Evolutionary conservation across 495 filamentous ascomycete genomes (phyloP).

Genomic region (Achaetomiella virescens): DNA sequence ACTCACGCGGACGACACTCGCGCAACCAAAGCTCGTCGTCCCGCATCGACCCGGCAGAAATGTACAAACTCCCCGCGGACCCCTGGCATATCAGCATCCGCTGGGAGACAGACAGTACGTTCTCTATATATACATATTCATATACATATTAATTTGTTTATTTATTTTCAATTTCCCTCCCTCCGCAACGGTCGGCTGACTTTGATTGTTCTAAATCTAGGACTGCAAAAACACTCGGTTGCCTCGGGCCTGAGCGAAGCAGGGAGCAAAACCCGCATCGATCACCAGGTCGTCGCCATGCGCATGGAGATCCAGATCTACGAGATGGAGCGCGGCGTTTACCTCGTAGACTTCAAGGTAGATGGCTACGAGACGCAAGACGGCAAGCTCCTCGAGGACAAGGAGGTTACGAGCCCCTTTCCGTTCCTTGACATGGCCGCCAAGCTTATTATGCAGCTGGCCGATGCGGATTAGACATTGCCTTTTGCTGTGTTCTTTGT

Average conservation of each 20-base stretch:
- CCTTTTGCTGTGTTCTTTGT: not conserved
- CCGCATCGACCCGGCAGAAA: conserved; percentile 31
- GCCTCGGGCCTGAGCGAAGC: conserved; percentile 30
- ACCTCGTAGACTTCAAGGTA: conserved; percentile 97
- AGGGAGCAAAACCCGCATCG: conserved; percentile 30
- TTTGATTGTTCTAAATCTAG: too few species aligned
- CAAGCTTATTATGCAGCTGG: conserved; percentile 68
- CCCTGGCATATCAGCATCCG: conserved; percentile 93
- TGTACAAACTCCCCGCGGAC: conserved; percentile 78
- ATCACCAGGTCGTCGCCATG: conserved; percentile 60
- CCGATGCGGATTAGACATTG: conserved; percentile 51
- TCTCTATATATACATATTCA: too few species aligned
- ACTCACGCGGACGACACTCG: conserved; percentile 14
- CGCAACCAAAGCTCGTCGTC: conserved; percentile 15
- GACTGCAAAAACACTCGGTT: conserved; percentile 34
- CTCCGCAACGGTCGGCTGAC: too few species aligned
- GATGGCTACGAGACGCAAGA: conserved; percentile 84
- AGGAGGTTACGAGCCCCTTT: conserved; percentile 69
- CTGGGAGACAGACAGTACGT: conserved; percentile 71
- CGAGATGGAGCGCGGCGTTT: conserved; percentile 86
- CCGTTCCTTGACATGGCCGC: conserved; percentile 72
- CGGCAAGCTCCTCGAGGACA: conserved; percentile 56
- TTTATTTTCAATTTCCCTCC: too few species aligned
- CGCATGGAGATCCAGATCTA: conserved; percentile 97
- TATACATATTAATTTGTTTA: conserved; percentile 28